Base-by-base conservation (phyloP, 129 eudicot genomes). In the Solidago caesia region DNA sequence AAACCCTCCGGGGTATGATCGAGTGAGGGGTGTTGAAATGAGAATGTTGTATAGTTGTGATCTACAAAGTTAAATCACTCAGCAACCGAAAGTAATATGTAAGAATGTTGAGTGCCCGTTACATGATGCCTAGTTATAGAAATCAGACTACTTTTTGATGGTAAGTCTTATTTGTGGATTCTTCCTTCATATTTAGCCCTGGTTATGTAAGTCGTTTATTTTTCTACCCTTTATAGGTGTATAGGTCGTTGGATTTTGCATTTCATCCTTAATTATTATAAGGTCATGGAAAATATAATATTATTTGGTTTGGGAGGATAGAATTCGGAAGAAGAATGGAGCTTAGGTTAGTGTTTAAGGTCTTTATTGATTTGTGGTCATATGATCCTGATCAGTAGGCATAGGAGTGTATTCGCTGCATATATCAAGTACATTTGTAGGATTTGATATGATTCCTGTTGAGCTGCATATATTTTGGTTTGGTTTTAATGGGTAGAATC, bases 11-110 rank as follows among this genome's bases (percentile, higher is more conserved):
- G 96, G 96, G 96, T 92, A 86, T 76, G 98, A 93, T 73, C 80
- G 97, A 80, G 97, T 97, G 8, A 82, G 98, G 75, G 97, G 98
- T 1, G 97, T 94, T 16, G 98, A 94, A 82, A 94, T 94, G 3
- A 96, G 98, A 66, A 94, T 90, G 90, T 80, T 93, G 98, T 96
- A 93, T 90, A 43, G 91, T 93, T 13, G 81, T 96, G 80, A 93
- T 93, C 75, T 93, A 93, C 85, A 93, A 90, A 83, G 98, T 93
- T 8, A 93, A 93, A 77, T 97, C 97, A 51, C 96, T 96, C 1
- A 90, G 83, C 44, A 93, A 93, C 71, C 83, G 98, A 79, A 86
- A 96, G 97, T 93, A 84, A 85, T 59, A 55, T 62, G 8, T 63
- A 61, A 71, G 12, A 49, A 53, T 55, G 41, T 25, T 5, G 16